Base-by-base conservation (phyloP, 306 rosid species). In the Vicia sativa region DNA sequence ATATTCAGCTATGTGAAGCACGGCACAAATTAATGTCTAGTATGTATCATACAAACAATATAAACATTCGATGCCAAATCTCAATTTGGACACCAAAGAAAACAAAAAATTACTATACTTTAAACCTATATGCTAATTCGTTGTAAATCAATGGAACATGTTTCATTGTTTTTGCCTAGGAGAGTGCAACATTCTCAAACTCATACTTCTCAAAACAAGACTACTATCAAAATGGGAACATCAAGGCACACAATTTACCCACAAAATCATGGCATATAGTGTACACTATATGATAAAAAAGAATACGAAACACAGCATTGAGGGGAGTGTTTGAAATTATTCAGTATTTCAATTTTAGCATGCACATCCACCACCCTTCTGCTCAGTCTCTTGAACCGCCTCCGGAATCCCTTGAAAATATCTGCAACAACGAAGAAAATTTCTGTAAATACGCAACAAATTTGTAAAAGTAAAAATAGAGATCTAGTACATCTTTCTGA, bases 351-450 rank as follows among this genome's bases (percentile, higher is more conserved):
- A 67, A 71, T 26, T 63, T 93, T 86, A 93, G 85, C 99, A 93
- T 52, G 96, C 90, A 48, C 99, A 93, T 56, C 99, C 97, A 55
- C 99, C 97, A 55, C 97, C 74, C 31, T 90, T 74, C 60, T 84
- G 97, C 81, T 88, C 96, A 6, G 77, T 73, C 80, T 90, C 99
- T 28, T 87, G 63, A 59, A 75, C 92, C 3, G 86, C 83, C 66
- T 93, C 99, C 3, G 97, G 95, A 67, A 90, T 77, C 34, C 95
- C 96, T 78, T 93, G 99, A 81, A 93, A 93, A 73, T 93, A 93
- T 79, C 97, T 93, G 87, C 77, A 79, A 65, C 76, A 79, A n/a
- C n/a, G n/a, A n/a, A n/a, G n/a, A n/a, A n/a, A n/a, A n/a, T n/a
- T n/a, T n/a, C n/a, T n/a, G n/a, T n/a, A n/a, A n/a, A n/a, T n/a